Evolutionary conservation across 805 yeast genomes (phyloP), one percentile per base, ranked within the genome.

Genomic region (Cyberlindnera amylophila): DNA sequence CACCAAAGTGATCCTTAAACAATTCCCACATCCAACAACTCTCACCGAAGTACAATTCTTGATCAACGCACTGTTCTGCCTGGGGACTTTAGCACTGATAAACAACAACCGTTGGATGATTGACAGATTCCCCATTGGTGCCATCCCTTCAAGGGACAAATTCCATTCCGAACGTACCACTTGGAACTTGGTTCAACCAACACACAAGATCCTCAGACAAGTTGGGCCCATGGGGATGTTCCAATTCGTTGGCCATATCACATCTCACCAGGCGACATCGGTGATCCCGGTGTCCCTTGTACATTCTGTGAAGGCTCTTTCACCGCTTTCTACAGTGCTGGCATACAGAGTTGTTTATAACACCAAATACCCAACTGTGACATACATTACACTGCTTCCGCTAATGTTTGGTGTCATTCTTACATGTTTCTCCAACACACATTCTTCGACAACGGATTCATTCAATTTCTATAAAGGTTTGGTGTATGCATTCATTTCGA

Each of bases 201-300:
- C 79, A 2, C 51, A 60, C 36, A 57, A 70, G 39, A 68, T 82
- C 27, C 52, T 86, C 13, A 57, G 67, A 38, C 82, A 88, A 12
- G 87, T 96, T 0, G 75, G 87, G 17, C 98, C 98, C 15, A 88
- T 91, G 96, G 98, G 97, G 7, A 69, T 81, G 47, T 93, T 91
- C 66, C 98, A 91, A 67, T 86, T 91, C 52, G 69, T 82, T 16
- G 99, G 98, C 16, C 98, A 91, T 63, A 79, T 90, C 48, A 78
- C 95, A 12, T 79, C 95, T 7, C 96, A 90, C 61, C 85, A 86
- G 58, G 91, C 98, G n/a, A 89, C 96, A 2, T 76, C 90, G 2
- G 63, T 86, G 47, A 86, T 93, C 39, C 96, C 96, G 0, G 96
- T 93, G n/a, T 86, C 96, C 5, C 67, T 90, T 50, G 97, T 93